Evolutionary conservation across 805 yeast genomes (phyloP), one percentile per base, ranked within the genome.

Genomic region (Tetrapisispora arboricola): DNA sequence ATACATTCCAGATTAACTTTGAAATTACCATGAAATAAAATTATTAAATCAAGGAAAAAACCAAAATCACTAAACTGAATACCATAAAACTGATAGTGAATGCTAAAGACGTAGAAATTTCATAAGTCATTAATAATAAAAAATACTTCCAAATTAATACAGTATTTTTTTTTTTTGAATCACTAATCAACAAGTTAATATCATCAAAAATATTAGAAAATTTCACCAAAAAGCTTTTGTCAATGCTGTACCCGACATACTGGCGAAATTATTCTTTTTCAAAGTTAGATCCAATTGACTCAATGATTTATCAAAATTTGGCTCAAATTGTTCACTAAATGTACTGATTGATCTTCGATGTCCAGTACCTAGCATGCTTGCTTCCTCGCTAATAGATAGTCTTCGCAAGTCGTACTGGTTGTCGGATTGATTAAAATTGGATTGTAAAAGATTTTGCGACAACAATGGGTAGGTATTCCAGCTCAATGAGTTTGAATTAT

Each of bases 261-360:
- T 31, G 3, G 24, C 22, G 13, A 30, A 38, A 17, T 11, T 21
- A 55, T 24, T 12, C 4, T 24, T 29, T 13, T 31, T 27, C 3
- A 35, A 32, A 25, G 31, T 26, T 8, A 59, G 32, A 42, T 59
- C 64, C 29, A 59, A 42, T 4, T 59, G 58, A 40, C 64, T 59
- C 17, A 59, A 43, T 7, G 61, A 57, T 18, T 60, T 51, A 30
- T 53, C 55, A 27, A 59, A 45, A 18, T 58, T 55, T 15, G 55
- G 58, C 24, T 53, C 60, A 27, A 59, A 36, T 15, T 50, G 51
- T 22, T 49, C 48, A 28, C 50, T 53, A 15, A 49, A 39, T n/a
- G 49, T 48, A 35, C 36, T 33, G 11, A 38, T 38, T 3, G 41
- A 38, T 10, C 19, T 12, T 5, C 37, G 20, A 12, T 34, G 37